Evolutionary conservation across 495 filamentous ascomycete genomes (phyloP).

Genomic region (Tuber umbilicatum): DNA sequence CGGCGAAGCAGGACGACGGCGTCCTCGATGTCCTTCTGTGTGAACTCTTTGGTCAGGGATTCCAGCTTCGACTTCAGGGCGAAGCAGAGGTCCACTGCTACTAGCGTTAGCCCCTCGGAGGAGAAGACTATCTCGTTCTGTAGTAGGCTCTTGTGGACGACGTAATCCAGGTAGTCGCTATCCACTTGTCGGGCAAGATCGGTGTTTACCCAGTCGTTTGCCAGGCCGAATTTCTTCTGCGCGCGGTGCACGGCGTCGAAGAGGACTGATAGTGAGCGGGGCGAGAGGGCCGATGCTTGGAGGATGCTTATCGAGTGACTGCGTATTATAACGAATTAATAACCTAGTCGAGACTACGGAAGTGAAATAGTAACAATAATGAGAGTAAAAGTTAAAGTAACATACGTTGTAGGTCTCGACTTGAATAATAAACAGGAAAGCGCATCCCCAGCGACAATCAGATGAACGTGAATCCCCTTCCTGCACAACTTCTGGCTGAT

Average conservation of each 20-base stretch:
- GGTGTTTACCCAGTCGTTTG: slow-evolving; percentile 32
- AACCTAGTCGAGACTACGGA: not conserved
- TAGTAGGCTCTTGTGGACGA: slow-evolving; percentile 32
- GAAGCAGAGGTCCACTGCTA: slow-evolving; percentile 37
- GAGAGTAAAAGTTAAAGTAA: slow-evolving; percentile 2
- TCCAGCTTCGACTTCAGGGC: slow-evolving; percentile 37
- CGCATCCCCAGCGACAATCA: slow-evolving; percentile 31
- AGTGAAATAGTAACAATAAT: not conserved
- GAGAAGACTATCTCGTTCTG: slow-evolving; percentile 41
- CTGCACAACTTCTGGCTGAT: slow-evolving; percentile 37
- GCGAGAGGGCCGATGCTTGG: slow-evolving; percentile 21
- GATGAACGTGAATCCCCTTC: slow-evolving; percentile 34
- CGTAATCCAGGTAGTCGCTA: slow-evolving; percentile 18
- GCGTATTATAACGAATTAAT: slow-evolving; percentile 9
- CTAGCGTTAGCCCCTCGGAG: slow-evolving; percentile 38
- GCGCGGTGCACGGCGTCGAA: slow-evolving; percentile 25
- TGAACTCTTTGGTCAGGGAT: slow-evolving; percentile 18
- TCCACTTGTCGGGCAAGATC: slow-evolving; percentile 19
- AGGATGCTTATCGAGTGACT: slow-evolving; percentile 28
- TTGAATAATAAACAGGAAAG: slow-evolving; percentile 38
- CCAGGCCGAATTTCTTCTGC: slow-evolving; percentile 34
- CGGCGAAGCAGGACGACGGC: slow-evolving; percentile 35
- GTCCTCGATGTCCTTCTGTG: slow-evolving; percentile 24
- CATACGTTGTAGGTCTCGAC: slow-evolving; percentile 34
- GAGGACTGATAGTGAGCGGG: slow-evolving; percentile 13